These are phyloP conservation scores for Colletotrichum eleusines DNA, from an alignment of 2,329 filamentous ascomycete genomes.

Conservation along the genomic window DNA sequence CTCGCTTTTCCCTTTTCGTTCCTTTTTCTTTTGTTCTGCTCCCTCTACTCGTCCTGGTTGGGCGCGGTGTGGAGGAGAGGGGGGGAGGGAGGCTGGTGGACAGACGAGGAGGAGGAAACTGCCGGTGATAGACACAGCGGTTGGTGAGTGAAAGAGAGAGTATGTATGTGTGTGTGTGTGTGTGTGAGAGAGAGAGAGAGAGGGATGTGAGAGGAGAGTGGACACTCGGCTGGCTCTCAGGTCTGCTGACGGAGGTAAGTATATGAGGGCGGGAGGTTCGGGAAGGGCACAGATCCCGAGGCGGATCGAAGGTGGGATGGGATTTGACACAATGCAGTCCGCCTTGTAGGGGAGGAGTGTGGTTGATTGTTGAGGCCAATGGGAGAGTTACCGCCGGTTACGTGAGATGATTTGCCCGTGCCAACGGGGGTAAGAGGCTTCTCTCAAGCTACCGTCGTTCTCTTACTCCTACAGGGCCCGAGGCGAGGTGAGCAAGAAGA, in stretches of 20 bases:
- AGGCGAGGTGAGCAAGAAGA: not conserved
- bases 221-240: constrained; percentile 27
- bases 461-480: constrained; percentile 1
- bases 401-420: constrained; percentile 32
- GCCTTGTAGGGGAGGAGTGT: not conserved
- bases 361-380: constrained; percentile 6
- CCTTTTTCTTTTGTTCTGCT: not conserved
- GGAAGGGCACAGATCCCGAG: constrained; percentile 29
- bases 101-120: constrained; percentile 2
- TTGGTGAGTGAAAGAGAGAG: too few relatives aligned
- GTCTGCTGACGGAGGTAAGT: constrained; percentile 33
- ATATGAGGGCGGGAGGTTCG: constrained; percentile 38
- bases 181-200: not conserved
- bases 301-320: constrained; percentile 30
- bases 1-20: not conserved
- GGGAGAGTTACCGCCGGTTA: constrained; percentile 16
- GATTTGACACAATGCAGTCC: constrained; percentile 19
- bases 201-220: constrained; percentile 13
- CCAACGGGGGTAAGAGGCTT: constrained; percentile 2
- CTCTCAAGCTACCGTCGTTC: constrained; percentile 8
- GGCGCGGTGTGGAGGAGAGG: too few relatives aligned
- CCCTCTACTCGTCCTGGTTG: not conserved
- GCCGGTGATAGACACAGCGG: constrained; percentile 12
- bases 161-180: too few relatives aligned
- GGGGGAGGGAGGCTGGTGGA: too few relatives aligned